Conservation (phyloP, 1,284 basidiomycete species). For the Malassezia yamatoensis region DNA sequence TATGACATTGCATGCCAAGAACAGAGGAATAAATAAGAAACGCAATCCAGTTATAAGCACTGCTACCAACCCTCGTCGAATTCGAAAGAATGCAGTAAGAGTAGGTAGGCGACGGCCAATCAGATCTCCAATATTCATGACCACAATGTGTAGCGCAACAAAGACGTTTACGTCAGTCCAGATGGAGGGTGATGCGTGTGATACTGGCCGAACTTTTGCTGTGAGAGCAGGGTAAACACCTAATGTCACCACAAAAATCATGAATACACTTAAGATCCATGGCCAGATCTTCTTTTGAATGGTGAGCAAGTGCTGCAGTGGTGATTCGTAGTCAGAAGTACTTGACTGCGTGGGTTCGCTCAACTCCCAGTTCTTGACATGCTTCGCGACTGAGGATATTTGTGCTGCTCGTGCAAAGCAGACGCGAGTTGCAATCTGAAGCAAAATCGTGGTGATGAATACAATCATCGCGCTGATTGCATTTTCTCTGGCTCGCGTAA, state of each 20-base stretch:
- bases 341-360: not conserved
- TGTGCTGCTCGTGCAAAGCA: not conserved
- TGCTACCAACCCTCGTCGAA: conserved; percentile 7
- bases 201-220: conserved; percentile 16
- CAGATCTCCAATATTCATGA: conserved; percentile 25
- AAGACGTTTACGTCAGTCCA: conserved; percentile 19
- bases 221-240: conserved; percentile 26
- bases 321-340: not conserved
- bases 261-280: conserved; percentile 17
- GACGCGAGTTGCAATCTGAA: not conserved
- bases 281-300: conserved; percentile 16
- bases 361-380: not conserved
- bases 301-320: conserved; percentile 1
- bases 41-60: conserved; percentile 1
- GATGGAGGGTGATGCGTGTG: not conserved
- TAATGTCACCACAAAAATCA: conserved; percentile 22
- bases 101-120: conserved; percentile 22
- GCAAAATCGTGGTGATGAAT: not conserved
- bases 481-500: conserved; percentile 1
- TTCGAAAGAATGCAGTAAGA: conserved; percentile 7
- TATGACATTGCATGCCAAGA: conserved; percentile 19
- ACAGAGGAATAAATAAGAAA: conserved; percentile 17
- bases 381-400: not conserved
- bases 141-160: conserved; percentile 23
- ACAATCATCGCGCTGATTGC: conserved; percentile 3